Evolutionary conservation across 2,329 filamentous ascomycete species (phyloP).

Genomic region (Colletotrichum echinochloae): DNA sequence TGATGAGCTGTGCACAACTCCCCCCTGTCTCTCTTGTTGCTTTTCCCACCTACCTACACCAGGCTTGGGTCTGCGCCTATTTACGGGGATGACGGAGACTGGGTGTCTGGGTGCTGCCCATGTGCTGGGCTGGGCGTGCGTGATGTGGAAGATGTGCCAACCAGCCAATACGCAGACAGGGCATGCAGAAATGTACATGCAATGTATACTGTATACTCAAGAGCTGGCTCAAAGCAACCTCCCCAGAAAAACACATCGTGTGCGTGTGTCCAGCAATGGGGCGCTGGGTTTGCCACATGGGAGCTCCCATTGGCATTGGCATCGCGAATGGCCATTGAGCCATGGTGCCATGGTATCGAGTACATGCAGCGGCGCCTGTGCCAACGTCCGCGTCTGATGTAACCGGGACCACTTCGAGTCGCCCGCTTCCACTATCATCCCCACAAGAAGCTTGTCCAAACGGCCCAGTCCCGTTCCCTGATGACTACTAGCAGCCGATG

Average conservation of each 20-base stretch:
- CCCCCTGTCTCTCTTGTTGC: slow-evolving; percentile 8
- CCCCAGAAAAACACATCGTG: background rate
- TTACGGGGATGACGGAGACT: slow-evolving; percentile 32
- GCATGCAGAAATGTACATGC: slow-evolving; percentile 1
- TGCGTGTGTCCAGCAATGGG: background rate
- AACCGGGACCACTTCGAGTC: slow-evolving; percentile 14
- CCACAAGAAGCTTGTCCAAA: slow-evolving; percentile 40
- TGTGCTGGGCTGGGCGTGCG: slow-evolving; percentile 21
- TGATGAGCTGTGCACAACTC: slow-evolving; percentile 40
- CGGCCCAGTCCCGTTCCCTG: slow-evolving; percentile 34
- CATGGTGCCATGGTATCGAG: slow-evolving; percentile 15
- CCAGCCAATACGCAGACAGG: slow-evolving; percentile 1
- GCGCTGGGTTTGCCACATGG: background rate
- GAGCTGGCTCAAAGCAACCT: background rate
- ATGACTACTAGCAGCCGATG: slow-evolving; percentile 33
- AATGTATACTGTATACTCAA: background rate
- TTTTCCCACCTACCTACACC: slow-evolving; percentile 14
- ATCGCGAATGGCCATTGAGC: slow-evolving; percentile 5
- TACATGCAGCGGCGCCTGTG: slow-evolving; percentile 21
- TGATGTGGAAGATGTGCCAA: slow-evolving; percentile 28
- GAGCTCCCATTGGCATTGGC: slow-evolving; percentile 1
- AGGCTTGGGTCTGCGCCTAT: slow-evolving; percentile 7
- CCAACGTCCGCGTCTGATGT: slow-evolving; percentile 19
- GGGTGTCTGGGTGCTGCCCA: slow-evolving; percentile 25
- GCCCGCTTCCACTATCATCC: slow-evolving; percentile 16